phyloP scores from a whole-genome alignment of 2,329 filamentous ascomycete genomes.

The Xylaria sp. region DNA sequence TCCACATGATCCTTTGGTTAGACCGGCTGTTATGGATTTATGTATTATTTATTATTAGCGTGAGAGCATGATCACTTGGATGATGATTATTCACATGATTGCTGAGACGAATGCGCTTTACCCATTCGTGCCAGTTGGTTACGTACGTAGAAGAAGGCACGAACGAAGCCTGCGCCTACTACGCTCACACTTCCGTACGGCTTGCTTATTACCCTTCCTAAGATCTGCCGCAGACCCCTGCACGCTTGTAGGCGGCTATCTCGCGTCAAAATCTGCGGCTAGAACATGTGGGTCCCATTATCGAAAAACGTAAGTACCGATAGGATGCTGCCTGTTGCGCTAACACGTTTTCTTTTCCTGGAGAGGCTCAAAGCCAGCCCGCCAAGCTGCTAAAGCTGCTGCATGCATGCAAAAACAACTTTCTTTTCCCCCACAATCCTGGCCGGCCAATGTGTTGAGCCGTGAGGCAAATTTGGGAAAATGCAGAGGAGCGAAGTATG shows the following conservation, averaged over 20 bases:
- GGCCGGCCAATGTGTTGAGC: not conserved
- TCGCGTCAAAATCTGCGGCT: slow-evolving; percentile 22
- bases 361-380: slow-evolving; percentile 23
- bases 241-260: slow-evolving; percentile 20
- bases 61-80: too few relatives aligned
- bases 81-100: too few relatives aligned
- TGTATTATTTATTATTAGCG: too few relatives aligned
- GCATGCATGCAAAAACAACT: slow-evolving; percentile 16
- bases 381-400: slow-evolving; percentile 5
- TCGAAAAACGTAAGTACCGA: slow-evolving; percentile 3
- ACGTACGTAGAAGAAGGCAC: too few relatives aligned
- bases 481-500: too few relatives aligned
- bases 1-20: too few relatives aligned
- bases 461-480: too few relatives aligned
- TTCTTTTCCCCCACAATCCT: slow-evolving; percentile 17
- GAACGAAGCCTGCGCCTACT: too few relatives aligned
- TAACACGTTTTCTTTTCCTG: slow-evolving; percentile 16
- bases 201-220: not conserved
- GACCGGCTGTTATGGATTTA: too few relatives aligned
- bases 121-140: too few relatives aligned
- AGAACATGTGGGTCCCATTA: slow-evolving; percentile 13
- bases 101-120: too few relatives aligned
- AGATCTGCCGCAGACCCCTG: slow-evolving; percentile 17
- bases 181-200: not conserved
- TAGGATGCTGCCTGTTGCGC: not conserved